These are phyloP conservation scores for Arthrinium phaeospermum DNA, from an alignment of 2,329 filamentous ascomycete genomes.

Conservation along the genomic window DNA sequence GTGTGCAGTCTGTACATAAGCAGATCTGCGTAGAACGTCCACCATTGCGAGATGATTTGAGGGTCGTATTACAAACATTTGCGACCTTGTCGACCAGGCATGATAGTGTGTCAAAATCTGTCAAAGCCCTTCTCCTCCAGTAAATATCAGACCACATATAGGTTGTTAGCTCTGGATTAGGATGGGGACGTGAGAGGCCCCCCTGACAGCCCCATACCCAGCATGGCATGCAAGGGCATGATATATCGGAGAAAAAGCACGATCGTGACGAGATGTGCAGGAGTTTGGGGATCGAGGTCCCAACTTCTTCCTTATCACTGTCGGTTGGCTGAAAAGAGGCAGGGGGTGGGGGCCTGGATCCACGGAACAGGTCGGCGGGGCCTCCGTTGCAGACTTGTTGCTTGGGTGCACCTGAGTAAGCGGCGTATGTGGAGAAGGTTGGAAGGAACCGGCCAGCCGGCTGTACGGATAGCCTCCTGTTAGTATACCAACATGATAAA, in stretches of 20 bases:
- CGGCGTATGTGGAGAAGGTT: not conserved
- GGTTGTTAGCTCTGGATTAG: not conserved
- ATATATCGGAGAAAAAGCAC: not conserved
- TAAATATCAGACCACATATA: not conserved
- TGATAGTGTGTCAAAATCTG: not conserved
- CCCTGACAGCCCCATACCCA: not conserved
- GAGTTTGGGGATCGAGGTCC: conserved; percentile 10
- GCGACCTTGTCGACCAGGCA: not conserved
- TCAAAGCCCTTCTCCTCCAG: not conserved
- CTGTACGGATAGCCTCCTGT: not conserved
- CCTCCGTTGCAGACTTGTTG: not conserved
- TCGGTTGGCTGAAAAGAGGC: not conserved
- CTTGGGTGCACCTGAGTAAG: not conserved
- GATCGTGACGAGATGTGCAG: not conserved
- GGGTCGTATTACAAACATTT: not conserved
- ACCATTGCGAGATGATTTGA: not conserved
- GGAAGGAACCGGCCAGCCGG: not conserved
- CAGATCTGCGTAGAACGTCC: not conserved
- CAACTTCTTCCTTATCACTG: not conserved
- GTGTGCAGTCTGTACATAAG: not conserved
- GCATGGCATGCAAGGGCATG: not conserved
- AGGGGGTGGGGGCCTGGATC: not conserved
- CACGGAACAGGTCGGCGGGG: not conserved
- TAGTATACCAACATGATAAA: not conserved
- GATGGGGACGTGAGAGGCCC: not conserved